Evolutionary conservation across 495 filamentous ascomycete genomes (phyloP).

Genomic region (Ramalina peruviana): DNA sequence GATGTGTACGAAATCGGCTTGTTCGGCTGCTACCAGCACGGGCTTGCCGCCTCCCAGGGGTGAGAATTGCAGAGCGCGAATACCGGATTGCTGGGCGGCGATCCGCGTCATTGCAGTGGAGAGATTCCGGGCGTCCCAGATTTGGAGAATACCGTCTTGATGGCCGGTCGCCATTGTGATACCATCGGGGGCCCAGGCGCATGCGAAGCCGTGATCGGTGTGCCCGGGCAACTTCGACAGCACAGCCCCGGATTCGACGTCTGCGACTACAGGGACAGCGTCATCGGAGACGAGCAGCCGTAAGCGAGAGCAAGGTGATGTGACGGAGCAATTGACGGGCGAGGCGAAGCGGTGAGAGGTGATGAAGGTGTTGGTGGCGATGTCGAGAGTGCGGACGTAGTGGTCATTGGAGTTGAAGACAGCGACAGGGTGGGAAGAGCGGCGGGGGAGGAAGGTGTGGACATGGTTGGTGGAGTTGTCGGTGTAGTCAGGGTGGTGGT

Average conservation of each 20-base stretch:
- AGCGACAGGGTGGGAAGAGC: conserved; percentile 42
- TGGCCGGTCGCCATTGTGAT: conserved; percentile 80
- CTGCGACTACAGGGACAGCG: conserved; percentile 41
- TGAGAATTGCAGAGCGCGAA: conserved; percentile 66
- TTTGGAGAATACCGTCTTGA: conserved; percentile 71
- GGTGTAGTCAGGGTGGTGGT: neutral
- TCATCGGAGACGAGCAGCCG: conserved; percentile 64
- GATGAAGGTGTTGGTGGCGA: conserved; percentile 51
- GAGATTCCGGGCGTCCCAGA: conserved; percentile 70
- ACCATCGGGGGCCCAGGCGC: conserved; percentile 83
- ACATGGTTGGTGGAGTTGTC: conserved; percentile 85
- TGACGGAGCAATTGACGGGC: conserved; percentile 73
- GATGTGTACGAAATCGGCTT: conserved; percentile 68
- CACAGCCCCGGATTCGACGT: conserved; percentile 45
- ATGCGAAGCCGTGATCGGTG: conserved; percentile 74
- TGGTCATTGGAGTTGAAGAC: conserved; percentile 79
- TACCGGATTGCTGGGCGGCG: conserved; percentile 62
- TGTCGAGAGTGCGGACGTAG: conserved; percentile 61
- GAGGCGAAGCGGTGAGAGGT: conserved; percentile 42
- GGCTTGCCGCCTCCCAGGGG: conserved; percentile 61
- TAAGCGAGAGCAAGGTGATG: conserved; percentile 65
- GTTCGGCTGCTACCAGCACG: conserved; percentile 67
- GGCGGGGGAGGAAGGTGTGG: conserved; percentile 49
- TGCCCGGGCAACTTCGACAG: conserved; percentile 52
- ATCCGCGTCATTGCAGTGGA: conserved; percentile 52